Conservation (phyloP, 192 early-diverging fungal species). For the Kickxella alabastrina region DNA sequence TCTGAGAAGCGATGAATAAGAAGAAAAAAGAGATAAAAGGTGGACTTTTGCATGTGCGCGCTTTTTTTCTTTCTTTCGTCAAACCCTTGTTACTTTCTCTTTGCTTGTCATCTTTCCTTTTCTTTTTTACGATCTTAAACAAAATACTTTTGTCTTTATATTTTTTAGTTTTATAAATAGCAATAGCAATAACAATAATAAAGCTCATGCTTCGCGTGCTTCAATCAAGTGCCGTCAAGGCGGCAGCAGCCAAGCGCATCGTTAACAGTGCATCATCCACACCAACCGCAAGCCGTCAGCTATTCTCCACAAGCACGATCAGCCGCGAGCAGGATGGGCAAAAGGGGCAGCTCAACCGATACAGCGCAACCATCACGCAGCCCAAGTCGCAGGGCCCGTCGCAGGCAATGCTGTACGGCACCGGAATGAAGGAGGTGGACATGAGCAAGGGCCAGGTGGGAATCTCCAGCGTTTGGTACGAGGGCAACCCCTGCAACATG, state of each 20-base stretch:
- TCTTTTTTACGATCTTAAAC: neutral
- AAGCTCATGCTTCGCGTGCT: constrained; percentile 26
- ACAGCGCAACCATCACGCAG: constrained; percentile 85
- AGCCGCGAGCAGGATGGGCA: constrained; percentile 9
- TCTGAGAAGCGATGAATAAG: too few relatives aligned
- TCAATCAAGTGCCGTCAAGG: constrained; percentile 2
- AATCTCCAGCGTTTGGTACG: constrained; percentile 97
- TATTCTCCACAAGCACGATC: constrained; percentile 4
- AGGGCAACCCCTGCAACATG: constrained; percentile 99
- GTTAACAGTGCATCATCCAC: neutral
- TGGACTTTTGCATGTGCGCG: too few relatives aligned
- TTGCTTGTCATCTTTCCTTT: too few relatives aligned
- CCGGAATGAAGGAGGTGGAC: constrained; percentile 78
- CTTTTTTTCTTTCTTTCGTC: too few relatives aligned
- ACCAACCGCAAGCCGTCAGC: constrained; percentile 1
- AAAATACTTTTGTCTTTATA: neutral
- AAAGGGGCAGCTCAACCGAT: constrained; percentile 66
- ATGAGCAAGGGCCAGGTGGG: constrained; percentile 91
- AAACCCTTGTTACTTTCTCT: too few relatives aligned
- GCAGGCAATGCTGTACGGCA: constrained; percentile 98
- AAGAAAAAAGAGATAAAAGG: too few relatives aligned
- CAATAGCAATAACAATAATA: too few relatives aligned
- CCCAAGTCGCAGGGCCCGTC: constrained; percentile 92
- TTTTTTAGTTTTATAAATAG: too few relatives aligned
- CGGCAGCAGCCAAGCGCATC: too few relatives aligned